phyloP scores from a whole-genome alignment of 495 filamentous ascomycete genomes.

The Cryomyces minteri region DNA sequence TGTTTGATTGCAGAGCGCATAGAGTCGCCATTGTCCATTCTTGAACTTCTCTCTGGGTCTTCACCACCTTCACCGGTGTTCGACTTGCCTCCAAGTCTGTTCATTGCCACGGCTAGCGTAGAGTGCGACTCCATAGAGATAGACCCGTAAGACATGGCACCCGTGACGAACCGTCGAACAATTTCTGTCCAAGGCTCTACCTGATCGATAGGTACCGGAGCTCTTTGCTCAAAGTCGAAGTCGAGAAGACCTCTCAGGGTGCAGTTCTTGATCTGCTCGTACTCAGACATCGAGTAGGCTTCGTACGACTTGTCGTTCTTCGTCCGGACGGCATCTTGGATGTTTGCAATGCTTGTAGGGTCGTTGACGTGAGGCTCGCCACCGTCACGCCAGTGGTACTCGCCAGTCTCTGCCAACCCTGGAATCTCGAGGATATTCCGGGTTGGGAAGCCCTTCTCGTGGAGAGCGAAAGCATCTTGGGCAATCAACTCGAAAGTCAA shows the following conservation, averaged over 20 bases:
- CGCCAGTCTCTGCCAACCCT: constrained; percentile 83
- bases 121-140: constrained; percentile 99
- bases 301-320: constrained; percentile 99
- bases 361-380: constrained; percentile 98
- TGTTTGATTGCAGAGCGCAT: constrained; percentile 99
- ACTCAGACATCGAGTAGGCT: constrained; percentile 84
- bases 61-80: constrained; percentile 99
- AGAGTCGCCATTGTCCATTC: constrained; percentile 83
- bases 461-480: constrained; percentile 90
- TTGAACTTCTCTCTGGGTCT: constrained; percentile 77
- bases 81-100: constrained; percentile 90
- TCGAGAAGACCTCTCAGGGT: constrained; percentile 93
- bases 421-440: constrained; percentile 59
- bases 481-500: constrained; percentile 92
- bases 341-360: constrained; percentile 85
- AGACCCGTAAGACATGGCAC: constrained; percentile 98
- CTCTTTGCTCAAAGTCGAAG: constrained; percentile 84
- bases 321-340: constrained; percentile 91
- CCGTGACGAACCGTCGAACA: constrained; percentile 94
- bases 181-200: constrained; percentile 99
- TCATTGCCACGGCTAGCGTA: constrained; percentile 94
- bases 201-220: constrained; percentile 86
- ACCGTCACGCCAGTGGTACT: constrained; percentile 99
- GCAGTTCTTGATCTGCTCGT: constrained; percentile 96
- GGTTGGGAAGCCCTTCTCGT: constrained; percentile 87